Evolutionary conservation across 1,139 yeast genomes (phyloP).

Genomic region (Lizanozyma gosingica): DNA sequence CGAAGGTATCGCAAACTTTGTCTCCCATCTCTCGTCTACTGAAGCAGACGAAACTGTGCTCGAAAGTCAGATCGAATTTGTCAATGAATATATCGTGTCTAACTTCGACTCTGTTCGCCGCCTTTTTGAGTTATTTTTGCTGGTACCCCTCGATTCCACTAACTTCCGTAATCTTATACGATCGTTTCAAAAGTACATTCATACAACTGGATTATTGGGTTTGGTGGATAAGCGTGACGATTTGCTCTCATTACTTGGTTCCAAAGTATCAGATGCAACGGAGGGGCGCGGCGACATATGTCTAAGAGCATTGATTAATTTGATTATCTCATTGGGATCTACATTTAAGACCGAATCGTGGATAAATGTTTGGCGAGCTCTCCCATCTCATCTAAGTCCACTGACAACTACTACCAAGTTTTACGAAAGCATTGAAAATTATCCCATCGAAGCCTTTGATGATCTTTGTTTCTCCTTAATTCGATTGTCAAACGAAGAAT

Average conservation of each 20-base stretch:
- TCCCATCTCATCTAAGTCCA: slow-evolving; percentile 34
- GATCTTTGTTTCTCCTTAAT: slow-evolving; percentile 39
- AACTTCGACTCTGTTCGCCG: slow-evolving; percentile 13
- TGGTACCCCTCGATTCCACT: not conserved
- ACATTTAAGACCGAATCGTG: slow-evolving; percentile 53
- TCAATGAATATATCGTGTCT: slow-evolving; percentile 30
- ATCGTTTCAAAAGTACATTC: slow-evolving; percentile 71
- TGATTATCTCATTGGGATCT: slow-evolving; percentile 74
- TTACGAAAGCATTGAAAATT: slow-evolving; percentile 50
- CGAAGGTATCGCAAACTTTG: slow-evolving; percentile 60
- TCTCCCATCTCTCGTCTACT: slow-evolving; percentile 29
- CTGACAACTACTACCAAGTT: slow-evolving; percentile 53
- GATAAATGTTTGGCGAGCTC: slow-evolving; percentile 45
- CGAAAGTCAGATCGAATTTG: slow-evolving; percentile 29
- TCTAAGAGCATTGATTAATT: slow-evolving; percentile 65
- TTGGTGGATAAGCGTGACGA: slow-evolving; percentile 49
- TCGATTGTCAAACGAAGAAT: slow-evolving; percentile 25
- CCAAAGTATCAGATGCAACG: not conserved
- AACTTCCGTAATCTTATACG: slow-evolving; percentile 51
- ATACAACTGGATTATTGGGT: slow-evolving; percentile 71
- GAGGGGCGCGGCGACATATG: slow-evolving; percentile 19
- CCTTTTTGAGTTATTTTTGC: not conserved
- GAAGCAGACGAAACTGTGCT: slow-evolving; percentile 14
- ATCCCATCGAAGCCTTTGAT: slow-evolving; percentile 40
- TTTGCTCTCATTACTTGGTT: not conserved